phyloP scores from a whole-genome alignment of 768 basidiomycete species.

The Pulveroboletus sp. region DNA sequence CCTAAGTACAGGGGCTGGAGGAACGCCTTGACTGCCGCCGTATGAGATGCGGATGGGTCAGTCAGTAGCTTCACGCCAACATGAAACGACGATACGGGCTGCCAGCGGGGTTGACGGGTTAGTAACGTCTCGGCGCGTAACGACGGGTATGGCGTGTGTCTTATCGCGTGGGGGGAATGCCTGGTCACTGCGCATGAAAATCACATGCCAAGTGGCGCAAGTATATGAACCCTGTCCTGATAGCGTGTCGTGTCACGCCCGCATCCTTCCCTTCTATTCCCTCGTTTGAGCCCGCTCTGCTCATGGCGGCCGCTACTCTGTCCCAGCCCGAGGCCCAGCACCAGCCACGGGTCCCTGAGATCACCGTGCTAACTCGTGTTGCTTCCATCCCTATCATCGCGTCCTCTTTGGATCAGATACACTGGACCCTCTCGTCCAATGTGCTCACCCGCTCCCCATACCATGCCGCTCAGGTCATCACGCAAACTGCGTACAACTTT shows the following conservation, averaged over 20 bases:
- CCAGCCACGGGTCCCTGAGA: constrained; percentile 36
- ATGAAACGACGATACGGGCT: too few relatives aligned
- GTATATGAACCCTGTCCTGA: constrained; percentile 28
- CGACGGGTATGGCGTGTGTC: neutral
- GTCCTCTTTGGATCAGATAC: constrained; percentile 55
- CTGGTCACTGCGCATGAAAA: neutral
- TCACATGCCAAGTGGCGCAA: constrained; percentile 20
- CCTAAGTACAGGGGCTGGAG: constrained; percentile 5
- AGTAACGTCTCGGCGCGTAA: neutral
- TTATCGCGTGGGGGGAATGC: too few relatives aligned
- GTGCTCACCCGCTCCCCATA: constrained; percentile 61
- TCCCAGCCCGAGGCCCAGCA: constrained; percentile 20
- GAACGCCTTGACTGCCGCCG: too few relatives aligned
- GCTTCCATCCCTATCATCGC: constrained; percentile 71
- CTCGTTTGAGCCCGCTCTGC: neutral
- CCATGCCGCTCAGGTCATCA: constrained; percentile 56
- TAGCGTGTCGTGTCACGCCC: constrained; percentile 2
- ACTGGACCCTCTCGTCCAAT: constrained; percentile 55
- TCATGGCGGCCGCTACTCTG: constrained; percentile 36
- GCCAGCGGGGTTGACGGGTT: too few relatives aligned
- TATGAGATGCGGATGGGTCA: too few relatives aligned
- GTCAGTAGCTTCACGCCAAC: too few relatives aligned
- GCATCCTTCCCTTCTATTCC: constrained; percentile 1
- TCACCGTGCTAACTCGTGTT: constrained; percentile 60
- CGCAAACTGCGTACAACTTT: constrained; percentile 53